Base-by-base conservation (phyloP, 371 early-diverging fungal species). In the Coemansia sp. region DNA sequence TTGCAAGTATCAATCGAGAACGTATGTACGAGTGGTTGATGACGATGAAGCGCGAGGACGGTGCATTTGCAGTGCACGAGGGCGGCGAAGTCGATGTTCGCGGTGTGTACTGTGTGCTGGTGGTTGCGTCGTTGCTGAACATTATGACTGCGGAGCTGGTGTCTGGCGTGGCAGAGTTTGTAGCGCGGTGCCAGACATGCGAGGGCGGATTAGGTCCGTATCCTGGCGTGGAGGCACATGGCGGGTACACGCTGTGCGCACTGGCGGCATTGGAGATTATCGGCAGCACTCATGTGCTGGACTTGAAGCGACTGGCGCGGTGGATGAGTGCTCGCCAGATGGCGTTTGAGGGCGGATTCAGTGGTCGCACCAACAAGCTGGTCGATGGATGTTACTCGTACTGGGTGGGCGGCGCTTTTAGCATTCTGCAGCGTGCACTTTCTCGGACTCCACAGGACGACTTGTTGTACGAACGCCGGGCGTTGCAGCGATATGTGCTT, bases 321-420 rank as follows among this genome's bases (percentile, higher is more conserved):
- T 98, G 97, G 97, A 84, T 91, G 39, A 74, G 78, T 9, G 80
- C 77, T 9, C 82, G 94, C 37, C 98, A 98, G 79, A 90, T 97
- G 93, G 72, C 71, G 16, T 64, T 94, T 25, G 96, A 95, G 81
- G 97, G 98, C 28, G 99, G 99, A 12, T 98, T 97, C 66, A 93
- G 92, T 64, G 99, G 99, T 14, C 85, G 99, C 48, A 91, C 94
- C 2, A 98, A 99, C 82, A 99, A 99, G 75, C 84, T 97, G 1
- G 98, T 97, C 0, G 99, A 99, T 80, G 97, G 96, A 0, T 99
- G 99, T 75, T 99, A 99, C 79, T 91, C 95, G 0, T 95, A 94
- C 79, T 99, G 99, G 99, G 87, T 92, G 25, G 97, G 96, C 16
- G 97, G 91, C 2, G 84, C 89, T 25, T 93, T 92, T 40, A 90